Percentiles rank a stretch among this genome's conserved stretches.
These are phyloP conservation scores for Cutaneotrichosporon sp. DNA, from an alignment of 1,284 basidiomycete species.

Conservation along the genomic window DNA sequence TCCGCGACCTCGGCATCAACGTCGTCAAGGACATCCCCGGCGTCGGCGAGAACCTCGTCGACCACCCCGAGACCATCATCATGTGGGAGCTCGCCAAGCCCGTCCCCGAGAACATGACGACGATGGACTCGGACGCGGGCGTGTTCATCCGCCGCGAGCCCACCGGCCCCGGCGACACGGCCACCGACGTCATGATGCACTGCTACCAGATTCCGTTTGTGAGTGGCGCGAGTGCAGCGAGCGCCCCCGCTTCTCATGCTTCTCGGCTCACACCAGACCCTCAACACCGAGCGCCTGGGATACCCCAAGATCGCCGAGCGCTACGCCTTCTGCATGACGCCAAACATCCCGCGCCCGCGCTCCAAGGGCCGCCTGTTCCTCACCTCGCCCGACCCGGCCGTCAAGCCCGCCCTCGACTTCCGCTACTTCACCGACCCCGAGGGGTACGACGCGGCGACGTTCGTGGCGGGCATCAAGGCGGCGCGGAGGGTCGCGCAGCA, in stretches of 20 bases:
- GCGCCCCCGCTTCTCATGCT: no score
- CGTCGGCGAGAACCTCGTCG: conserved; percentile 70
- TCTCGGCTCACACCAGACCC: conserved; percentile 2
- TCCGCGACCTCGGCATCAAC: conserved; percentile 59
- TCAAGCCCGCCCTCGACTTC: conserved; percentile 29
- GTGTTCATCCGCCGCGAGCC: conserved; percentile 25
- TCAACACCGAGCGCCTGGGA: conserved; percentile 28
- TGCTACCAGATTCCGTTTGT: conserved; percentile 29
- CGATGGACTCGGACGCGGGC: conserved; percentile 27
- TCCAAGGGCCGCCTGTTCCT: conserved; percentile 22
- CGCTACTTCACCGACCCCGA: conserved; percentile 27
- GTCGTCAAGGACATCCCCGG: conserved; percentile 58
- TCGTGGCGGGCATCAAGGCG: conserved; percentile 24
- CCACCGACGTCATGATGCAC: conserved; percentile 29
- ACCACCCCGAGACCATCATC: conserved; percentile 56
- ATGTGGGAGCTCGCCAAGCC: conserved; percentile 27
- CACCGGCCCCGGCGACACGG: conserved; percentile 12
- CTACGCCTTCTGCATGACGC: conserved; percentile 30
- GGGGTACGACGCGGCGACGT: conserved; percentile 24
- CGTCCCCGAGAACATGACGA: conserved; percentile 24
- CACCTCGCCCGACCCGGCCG: conserved; percentile 13
- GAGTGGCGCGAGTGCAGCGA: no score
- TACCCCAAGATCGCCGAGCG: conserved; percentile 19
- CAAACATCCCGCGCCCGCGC: conserved; percentile 26
- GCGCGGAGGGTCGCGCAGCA: conserved; percentile 24